These are phyloP conservation scores for Pyrus pyrifolia DNA, from an alignment of 306 rosid species.

Conservation along the genomic window DNA sequence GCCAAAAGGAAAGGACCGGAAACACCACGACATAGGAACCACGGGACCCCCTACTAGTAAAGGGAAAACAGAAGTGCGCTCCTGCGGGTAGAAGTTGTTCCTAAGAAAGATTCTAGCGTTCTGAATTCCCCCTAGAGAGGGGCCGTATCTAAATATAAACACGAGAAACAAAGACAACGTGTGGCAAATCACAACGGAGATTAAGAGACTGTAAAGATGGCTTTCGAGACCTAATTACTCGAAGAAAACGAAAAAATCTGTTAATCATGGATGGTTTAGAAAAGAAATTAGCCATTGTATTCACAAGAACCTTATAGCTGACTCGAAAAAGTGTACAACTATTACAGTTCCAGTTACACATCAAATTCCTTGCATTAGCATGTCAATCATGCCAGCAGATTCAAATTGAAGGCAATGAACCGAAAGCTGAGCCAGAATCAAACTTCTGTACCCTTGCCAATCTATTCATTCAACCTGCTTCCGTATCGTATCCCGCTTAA, in stretches of 20 bases:
- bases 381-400: conserved; percentile 9
- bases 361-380: background rate
- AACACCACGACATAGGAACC: no score
- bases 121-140: no score
- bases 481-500: background rate
- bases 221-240: background rate
- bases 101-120: no score
- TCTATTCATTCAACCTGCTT: background rate
- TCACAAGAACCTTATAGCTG: background rate
- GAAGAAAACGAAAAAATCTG: background rate
- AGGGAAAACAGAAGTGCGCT: no score
- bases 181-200: no score
- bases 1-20: no score
- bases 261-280: background rate
- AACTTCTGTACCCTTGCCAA: conserved; percentile 5
- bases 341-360: background rate
- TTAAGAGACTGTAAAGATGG: background rate
- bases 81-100: no score
- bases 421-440: background rate
- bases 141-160: no score
- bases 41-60: no score
- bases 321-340: background rate
- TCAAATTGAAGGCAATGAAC: background rate
- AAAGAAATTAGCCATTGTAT: background rate
- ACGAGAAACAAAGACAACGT: no score